phyloP scores from a whole-genome alignment of 1,139 yeast genomes.

The Debaryomyces subglobosus region DNA sequence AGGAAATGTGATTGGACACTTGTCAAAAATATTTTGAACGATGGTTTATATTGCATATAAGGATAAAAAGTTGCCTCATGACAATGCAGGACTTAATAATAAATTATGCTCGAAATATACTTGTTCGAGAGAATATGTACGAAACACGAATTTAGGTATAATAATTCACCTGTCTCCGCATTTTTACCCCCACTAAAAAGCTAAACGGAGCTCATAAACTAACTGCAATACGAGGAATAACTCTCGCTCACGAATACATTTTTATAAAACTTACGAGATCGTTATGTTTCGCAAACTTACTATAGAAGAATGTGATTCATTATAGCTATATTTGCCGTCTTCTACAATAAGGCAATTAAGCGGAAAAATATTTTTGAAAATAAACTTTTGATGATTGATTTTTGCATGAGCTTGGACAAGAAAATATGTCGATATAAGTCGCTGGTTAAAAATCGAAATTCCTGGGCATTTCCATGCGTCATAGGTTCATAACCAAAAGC shows the following conservation, averaged over 20 bases:
- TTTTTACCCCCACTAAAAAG: slow-evolving; percentile 5
- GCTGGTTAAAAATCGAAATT: slow-evolving; percentile 3
- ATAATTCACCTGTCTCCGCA: slow-evolving; percentile 3
- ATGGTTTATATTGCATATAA: not conserved
- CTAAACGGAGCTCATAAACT: slow-evolving; percentile 7
- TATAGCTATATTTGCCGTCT: not conserved
- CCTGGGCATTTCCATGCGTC: not conserved
- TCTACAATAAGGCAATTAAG: not conserved
- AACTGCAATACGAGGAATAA: not conserved
- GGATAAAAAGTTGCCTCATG: not conserved
- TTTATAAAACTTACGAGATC: not conserved
- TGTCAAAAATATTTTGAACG: not conserved
- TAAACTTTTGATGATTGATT: not conserved
- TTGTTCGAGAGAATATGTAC: slow-evolving; percentile 2
- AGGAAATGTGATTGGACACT: not conserved
- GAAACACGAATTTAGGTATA: slow-evolving; percentile 5
- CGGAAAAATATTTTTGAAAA: not conserved
- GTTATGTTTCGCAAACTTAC: not conserved
- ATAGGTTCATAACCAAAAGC: slow-evolving; percentile 1
- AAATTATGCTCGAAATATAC: slow-evolving; percentile 1
- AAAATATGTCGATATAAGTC: not conserved
- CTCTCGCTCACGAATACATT: not conserved
- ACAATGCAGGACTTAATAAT: slow-evolving; percentile 1
- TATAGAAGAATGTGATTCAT: not conserved
- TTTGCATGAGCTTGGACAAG: not conserved